A percentile compares a stretch with the other conserved stretches of the same genome.
Conservation (phyloP, 768 basidiomycete genomes). For the Cyclocybe aegerita region DNA sequence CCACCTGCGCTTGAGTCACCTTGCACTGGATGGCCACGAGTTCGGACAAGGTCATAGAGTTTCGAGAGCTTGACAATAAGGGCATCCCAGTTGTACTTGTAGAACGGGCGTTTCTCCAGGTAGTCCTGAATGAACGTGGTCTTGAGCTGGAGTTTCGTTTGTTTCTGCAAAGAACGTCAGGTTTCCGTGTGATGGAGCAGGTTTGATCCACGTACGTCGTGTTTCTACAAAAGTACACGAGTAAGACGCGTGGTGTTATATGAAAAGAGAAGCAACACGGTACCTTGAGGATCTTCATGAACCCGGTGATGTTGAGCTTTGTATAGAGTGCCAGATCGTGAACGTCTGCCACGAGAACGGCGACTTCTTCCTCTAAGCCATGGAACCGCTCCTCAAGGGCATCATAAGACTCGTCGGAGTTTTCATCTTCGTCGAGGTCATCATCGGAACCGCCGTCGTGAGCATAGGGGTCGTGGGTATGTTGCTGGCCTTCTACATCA, state of each 20-base stretch:
- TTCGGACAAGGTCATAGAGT: slow-evolving; percentile 92
- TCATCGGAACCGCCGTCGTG: slow-evolving; percentile 76
- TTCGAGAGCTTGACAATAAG: slow-evolving; percentile 95
- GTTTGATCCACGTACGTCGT: slow-evolving; percentile 61
- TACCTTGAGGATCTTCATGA: slow-evolving; percentile 97
- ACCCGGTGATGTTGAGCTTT: slow-evolving; percentile 97
- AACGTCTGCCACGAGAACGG: slow-evolving; percentile 89
- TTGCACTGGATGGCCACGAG: slow-evolving; percentile 89
- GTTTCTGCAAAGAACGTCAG: slow-evolving; percentile 63
- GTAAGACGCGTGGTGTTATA: background rate
- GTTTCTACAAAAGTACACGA: slow-evolving; percentile 59
- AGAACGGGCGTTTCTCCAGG: slow-evolving; percentile 93
- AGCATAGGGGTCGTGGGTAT: slow-evolving; percentile 34
- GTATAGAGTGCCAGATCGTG: slow-evolving; percentile 91
- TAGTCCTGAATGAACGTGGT: slow-evolving; percentile 88
- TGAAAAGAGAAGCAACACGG: slow-evolving; percentile 7
- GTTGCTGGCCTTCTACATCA: slow-evolving; percentile 63
- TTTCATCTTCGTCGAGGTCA: slow-evolving; percentile 44
- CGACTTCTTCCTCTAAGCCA: slow-evolving; percentile 90
- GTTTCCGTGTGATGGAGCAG: background rate
- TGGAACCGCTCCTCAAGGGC: slow-evolving; percentile 86
- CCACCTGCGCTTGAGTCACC: slow-evolving; percentile 96
- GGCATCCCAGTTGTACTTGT: slow-evolving; percentile 95
- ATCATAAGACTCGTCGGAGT: slow-evolving; percentile 56
- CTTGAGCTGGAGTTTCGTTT: slow-evolving; percentile 81